Evolutionary conservation across 2,329 filamentous ascomycete genomes (phyloP).

Genomic region (Colletotrichum echinochloae): DNA sequence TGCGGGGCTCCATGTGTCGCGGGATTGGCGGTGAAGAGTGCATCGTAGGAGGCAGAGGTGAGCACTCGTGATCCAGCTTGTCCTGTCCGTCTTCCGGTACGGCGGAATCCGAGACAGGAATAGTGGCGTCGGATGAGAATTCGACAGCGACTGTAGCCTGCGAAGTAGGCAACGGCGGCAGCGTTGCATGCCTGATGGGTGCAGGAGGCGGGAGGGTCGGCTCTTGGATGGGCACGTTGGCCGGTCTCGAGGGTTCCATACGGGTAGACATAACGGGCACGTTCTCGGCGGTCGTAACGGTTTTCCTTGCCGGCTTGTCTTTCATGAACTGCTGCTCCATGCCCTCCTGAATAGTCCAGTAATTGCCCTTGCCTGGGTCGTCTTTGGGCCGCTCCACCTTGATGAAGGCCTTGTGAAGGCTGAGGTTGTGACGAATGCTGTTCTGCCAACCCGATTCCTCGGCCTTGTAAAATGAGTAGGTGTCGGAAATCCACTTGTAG

Average conservation of each 20-base stretch:
- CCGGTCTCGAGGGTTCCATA: conserved; percentile 63
- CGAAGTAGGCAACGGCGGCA: conserved; percentile 55
- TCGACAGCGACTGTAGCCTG: conserved; percentile 63
- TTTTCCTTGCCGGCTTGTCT: conserved; percentile 78
- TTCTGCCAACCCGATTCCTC: conserved; percentile 97
- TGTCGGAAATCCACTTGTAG: conserved; percentile 99
- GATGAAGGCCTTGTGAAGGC: conserved; percentile 94
- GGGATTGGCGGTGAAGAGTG: conserved; percentile 92
- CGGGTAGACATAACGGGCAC: conserved; percentile 68
- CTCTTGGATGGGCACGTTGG: conserved; percentile 55
- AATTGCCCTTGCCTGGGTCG: conserved; percentile 96
- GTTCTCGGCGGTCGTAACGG: conserved; percentile 67
- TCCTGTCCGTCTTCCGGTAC: conserved; percentile 64
- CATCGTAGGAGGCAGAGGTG: conserved; percentile 77
- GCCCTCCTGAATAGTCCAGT: conserved; percentile 93
- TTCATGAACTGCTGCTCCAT: conserved; percentile 91
- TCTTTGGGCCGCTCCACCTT: conserved; percentile 97
- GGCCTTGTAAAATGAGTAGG: conserved; percentile 86
- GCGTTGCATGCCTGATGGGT: conserved; percentile 51
- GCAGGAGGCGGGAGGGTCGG: conserved; percentile 62
- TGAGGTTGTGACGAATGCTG: conserved; percentile 97
- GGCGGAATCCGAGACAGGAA: conserved; percentile 76
- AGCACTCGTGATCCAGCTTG: conserved; percentile 66
- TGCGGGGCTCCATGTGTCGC: conserved; percentile 67
- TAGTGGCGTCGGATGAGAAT: conserved; percentile 81